These are phyloP conservation scores for Discostella stelligera DNA, from an alignment of 352 stramenopile genomes.

Conservation along the genomic window DNA sequence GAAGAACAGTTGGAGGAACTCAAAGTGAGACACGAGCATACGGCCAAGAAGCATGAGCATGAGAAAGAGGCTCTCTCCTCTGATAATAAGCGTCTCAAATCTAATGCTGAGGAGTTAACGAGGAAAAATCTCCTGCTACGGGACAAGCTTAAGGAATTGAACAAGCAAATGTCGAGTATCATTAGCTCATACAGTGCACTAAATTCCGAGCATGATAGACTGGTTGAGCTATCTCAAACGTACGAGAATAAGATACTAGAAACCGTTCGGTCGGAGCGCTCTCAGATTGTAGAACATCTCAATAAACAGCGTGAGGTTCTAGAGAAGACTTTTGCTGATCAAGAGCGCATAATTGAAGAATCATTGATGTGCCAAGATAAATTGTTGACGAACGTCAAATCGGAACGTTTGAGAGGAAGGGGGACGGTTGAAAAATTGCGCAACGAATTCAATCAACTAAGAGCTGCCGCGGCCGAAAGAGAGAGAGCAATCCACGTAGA, in stretches of 20 bases:
- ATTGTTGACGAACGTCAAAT: slow-evolving; percentile 37
- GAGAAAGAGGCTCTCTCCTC: slow-evolving; percentile 45
- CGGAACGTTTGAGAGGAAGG: slow-evolving; percentile 32
- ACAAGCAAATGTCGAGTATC: slow-evolving; percentile 56
- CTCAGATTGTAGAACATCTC: slow-evolving; percentile 40
- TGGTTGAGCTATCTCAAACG: slow-evolving; percentile 41
- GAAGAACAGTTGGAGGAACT: slow-evolving; percentile 55
- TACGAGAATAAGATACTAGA: slow-evolving; percentile 54
- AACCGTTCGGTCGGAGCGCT: slow-evolving; percentile 41
- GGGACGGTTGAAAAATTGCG: slow-evolving; percentile 48
- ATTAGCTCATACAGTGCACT: slow-evolving; percentile 58
- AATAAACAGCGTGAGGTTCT: slow-evolving; percentile 52
- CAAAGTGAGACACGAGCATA: slow-evolving; percentile 44
- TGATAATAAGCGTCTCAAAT: slow-evolving; percentile 53
- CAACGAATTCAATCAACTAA: slow-evolving; percentile 56
- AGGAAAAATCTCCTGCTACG: slow-evolving; percentile 52
- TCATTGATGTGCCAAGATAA: slow-evolving; percentile 47
- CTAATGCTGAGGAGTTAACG: slow-evolving; percentile 42
- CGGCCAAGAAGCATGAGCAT: slow-evolving; percentile 47
- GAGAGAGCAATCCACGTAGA: slow-evolving; percentile 48
- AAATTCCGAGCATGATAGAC: slow-evolving; percentile 58
- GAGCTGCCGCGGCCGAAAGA: slow-evolving; percentile 48
- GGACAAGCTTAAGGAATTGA: slow-evolving; percentile 52
- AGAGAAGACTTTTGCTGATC: slow-evolving; percentile 48
- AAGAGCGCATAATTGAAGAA: slow-evolving; percentile 51